Percentiles rank a stretch among this genome's conserved stretches.
Evolutionary conservation across 495 filamentous ascomycete species (phyloP).

Genomic region (Penicillium longicatenatum): DNA sequence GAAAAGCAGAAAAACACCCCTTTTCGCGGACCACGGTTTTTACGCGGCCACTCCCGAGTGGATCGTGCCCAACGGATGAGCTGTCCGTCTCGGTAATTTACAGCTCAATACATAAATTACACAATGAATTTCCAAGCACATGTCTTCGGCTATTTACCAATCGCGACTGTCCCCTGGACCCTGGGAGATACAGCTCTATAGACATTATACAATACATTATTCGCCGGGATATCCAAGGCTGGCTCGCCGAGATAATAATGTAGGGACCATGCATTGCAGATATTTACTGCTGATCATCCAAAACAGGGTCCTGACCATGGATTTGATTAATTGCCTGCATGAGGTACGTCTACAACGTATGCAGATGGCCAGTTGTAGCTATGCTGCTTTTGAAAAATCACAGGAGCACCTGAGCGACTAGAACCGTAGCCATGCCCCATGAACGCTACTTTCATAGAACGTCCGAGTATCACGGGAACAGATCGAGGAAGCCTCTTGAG

Average conservation of each 20-base stretch:
- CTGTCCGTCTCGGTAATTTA: not conserved
- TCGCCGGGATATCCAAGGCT: not conserved
- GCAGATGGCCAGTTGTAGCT: not conserved
- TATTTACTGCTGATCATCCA: not conserved
- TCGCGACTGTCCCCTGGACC: not conserved
- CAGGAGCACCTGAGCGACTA: not conserved
- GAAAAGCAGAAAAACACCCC: too few relatives aligned
- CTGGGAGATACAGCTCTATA: not conserved
- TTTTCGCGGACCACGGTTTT: conserved; percentile 7
- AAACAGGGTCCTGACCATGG: not conserved
- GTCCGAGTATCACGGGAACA: too few relatives aligned
- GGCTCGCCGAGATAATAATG: not conserved
- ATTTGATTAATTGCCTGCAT: not conserved
- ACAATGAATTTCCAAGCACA: not conserved
- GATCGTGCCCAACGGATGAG: conserved; percentile 2
- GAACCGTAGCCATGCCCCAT: not conserved
- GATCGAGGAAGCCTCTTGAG: not conserved
- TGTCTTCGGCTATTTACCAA: conserved; percentile 3
- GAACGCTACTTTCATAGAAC: not conserved
- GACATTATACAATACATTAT: not conserved
- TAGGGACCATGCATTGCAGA: not conserved
- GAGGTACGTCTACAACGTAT: not conserved
- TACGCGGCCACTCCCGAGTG: conserved; percentile 19
- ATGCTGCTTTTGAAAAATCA: not conserved
- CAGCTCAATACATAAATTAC: not conserved